phyloP scores from a whole-genome alignment of 345 rosid genomes.

The Camelina laxa region DNA sequence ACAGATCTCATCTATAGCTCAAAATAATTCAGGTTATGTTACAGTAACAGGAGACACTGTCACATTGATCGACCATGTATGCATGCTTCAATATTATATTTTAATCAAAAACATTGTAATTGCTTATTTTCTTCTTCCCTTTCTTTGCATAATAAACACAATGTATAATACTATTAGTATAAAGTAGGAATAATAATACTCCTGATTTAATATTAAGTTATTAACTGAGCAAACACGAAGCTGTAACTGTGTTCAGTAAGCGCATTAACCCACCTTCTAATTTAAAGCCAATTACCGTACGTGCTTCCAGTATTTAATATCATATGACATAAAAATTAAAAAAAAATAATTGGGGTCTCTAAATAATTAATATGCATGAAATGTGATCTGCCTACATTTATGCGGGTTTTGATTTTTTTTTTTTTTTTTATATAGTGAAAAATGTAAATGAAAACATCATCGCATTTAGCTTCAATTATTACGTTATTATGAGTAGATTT shows the following conservation, averaged over 20 bases:
- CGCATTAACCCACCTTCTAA: not conserved
- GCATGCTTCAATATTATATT: not conserved
- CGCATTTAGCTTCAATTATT: no score
- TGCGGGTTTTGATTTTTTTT: not conserved
- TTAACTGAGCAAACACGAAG: not conserved
- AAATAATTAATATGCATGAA: no score
- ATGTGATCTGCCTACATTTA: not conserved
- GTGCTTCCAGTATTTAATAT: no score
- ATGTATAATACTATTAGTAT: not conserved
- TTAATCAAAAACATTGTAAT: not conserved
- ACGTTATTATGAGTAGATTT: no score
- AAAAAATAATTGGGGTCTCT: no score
- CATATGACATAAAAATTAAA: no score
- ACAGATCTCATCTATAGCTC: constrained; percentile 29
- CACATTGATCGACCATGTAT: constrained; percentile 11
- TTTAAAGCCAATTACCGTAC: not conserved
- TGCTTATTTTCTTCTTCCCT: not conserved
- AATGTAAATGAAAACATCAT: not conserved
- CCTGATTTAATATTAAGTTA: no score
- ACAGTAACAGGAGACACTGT: constrained; percentile 4
- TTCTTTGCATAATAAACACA: not conserved
- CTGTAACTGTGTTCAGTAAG: not conserved
- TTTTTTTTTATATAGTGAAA: not conserved
- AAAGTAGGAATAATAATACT: not conserved
- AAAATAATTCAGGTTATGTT: constrained; percentile 13